A percentile compares a stretch with the other conserved stretches of the same genome.
phyloP scores from a whole-genome alignment of 352 stramenopile genomes.

The Thraustochytrium sp. region DNA sequence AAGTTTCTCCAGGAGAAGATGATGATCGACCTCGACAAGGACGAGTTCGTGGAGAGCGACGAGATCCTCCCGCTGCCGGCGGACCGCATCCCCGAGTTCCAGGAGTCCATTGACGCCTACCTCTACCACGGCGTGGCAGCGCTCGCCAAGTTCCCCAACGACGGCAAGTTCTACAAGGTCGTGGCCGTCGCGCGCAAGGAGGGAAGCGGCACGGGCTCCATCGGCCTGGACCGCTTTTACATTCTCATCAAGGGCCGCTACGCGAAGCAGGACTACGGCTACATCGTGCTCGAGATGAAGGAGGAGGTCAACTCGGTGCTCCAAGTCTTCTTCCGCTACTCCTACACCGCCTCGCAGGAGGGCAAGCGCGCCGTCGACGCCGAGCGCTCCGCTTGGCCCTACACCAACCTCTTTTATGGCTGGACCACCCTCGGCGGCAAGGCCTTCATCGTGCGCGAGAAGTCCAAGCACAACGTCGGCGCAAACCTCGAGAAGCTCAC shows the following conservation, averaged over 20 bases:
- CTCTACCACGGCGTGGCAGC: conserved; percentile 30
- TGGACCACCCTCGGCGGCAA: conserved; percentile 30
- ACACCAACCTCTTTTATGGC: conserved; percentile 40
- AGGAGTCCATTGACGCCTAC: conserved; percentile 20
- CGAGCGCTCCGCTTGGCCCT: conserved; percentile 24
- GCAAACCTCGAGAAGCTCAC: conserved; percentile 11
- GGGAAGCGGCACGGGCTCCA: conserved; percentile 33
- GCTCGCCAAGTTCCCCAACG: conserved; percentile 22
- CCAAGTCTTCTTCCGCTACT: conserved; percentile 37
- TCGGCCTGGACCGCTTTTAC: conserved; percentile 13
- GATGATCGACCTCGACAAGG: conserved; percentile 3
- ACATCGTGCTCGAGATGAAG: conserved; percentile 41
- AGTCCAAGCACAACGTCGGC: conserved; percentile 23
- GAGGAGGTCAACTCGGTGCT: conserved; percentile 40
- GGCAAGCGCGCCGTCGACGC: conserved; percentile 37
- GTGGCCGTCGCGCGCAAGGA: conserved; percentile 21
- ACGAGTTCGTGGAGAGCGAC: conserved; percentile 7
- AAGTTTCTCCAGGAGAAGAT: conserved; percentile 35
- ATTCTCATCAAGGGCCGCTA: conserved; percentile 37
- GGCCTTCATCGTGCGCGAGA: conserved; percentile 23
- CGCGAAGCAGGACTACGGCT: background rate
- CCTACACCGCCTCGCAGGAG: conserved; percentile 19
- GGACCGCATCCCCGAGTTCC: conserved; percentile 4
- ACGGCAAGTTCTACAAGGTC: conserved; percentile 34
- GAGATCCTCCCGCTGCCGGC: background rate